Conservation (phyloP, 2,329 filamentous ascomycete species). For the Metarhizium brunneum region DNA sequence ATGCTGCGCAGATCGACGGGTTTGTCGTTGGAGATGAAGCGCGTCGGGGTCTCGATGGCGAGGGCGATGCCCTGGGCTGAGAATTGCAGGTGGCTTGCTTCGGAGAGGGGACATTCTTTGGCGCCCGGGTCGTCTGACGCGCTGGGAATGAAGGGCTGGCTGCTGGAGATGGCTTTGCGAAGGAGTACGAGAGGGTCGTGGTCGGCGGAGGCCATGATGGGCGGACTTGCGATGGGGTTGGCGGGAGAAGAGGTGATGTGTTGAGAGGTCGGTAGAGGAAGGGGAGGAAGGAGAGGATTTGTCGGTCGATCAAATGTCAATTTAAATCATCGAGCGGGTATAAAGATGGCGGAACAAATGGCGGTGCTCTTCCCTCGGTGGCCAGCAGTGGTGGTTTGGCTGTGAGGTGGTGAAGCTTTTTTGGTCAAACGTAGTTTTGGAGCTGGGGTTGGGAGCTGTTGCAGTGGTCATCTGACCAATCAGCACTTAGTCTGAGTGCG, state of each 20-base stretch:
- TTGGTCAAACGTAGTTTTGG: neutral
- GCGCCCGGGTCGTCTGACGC: conserved; percentile 57
- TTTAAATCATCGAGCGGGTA: neutral
- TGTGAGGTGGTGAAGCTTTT: neutral
- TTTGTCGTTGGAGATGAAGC: conserved; percentile 71
- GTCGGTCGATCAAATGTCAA: neutral
- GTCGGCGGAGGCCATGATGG: conserved; percentile 48
- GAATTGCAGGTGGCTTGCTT: conserved; percentile 75
- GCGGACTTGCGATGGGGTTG: conserved; percentile 10
- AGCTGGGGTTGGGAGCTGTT: neutral
- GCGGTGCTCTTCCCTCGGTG: neutral
- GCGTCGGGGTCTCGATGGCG: conserved; percentile 64
- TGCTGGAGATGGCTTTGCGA: conserved; percentile 69
- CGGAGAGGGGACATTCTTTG: conserved; percentile 55
- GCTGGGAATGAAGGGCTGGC: conserved; percentile 62
- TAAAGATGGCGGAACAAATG: neutral
- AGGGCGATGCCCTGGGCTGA: conserved; percentile 52
- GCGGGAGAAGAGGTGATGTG: neutral
- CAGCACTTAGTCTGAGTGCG: neutral
- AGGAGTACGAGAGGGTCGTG: conserved; percentile 76
- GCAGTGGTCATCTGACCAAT: neutral
- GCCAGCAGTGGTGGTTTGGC: neutral
- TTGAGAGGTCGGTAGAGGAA: neutral
- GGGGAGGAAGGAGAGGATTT: neutral
- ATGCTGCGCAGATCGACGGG: conserved; percentile 85